Conservation (phyloP, 306 rosid genomes). For the Crataegus laevigata region DNA sequence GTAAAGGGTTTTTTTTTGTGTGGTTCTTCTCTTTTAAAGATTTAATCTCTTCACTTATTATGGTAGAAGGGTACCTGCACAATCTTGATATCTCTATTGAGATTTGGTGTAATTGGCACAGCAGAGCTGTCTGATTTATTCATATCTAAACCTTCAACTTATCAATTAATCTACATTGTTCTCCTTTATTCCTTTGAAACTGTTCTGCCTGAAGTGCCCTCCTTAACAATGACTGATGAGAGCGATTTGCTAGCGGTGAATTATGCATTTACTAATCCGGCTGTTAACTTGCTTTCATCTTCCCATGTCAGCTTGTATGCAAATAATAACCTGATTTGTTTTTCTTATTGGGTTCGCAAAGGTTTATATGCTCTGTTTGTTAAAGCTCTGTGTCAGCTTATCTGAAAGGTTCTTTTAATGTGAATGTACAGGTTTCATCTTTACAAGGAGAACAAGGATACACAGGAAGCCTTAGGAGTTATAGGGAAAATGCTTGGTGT, state of each 20-base stretch:
- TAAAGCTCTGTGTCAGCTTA: neutral
- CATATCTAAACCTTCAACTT: neutral
- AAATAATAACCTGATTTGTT: neutral
- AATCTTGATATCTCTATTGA: neutral
- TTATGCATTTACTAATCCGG: neutral
- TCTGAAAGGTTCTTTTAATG: neutral
- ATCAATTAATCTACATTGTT: neutral
- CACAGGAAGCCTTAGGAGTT: slow-evolving; percentile 86
- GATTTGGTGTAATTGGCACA: neutral
- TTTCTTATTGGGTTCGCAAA: neutral
- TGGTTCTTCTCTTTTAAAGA: neutral
- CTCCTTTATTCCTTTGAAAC: neutral
- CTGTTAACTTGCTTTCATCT: neutral
- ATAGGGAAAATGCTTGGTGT: slow-evolving; percentile 84
- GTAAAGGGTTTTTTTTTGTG: slow-evolving; percentile 24
- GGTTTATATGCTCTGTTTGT: neutral
- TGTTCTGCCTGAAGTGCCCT: neutral
- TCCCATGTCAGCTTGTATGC: neutral
- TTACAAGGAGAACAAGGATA: slow-evolving; percentile 92
- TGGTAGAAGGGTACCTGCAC: neutral
- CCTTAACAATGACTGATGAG: neutral
- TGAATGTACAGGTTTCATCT: slow-evolving; percentile 68
- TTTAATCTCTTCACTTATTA: neutral
- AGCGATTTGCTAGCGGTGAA: neutral
- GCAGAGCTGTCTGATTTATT: neutral